Percentiles rank a stretch among this genome's conserved stretches.
Evolutionary conservation across 2,329 filamentous ascomycete genomes (phyloP).

Genomic region (Aspergillus ibericus): DNA sequence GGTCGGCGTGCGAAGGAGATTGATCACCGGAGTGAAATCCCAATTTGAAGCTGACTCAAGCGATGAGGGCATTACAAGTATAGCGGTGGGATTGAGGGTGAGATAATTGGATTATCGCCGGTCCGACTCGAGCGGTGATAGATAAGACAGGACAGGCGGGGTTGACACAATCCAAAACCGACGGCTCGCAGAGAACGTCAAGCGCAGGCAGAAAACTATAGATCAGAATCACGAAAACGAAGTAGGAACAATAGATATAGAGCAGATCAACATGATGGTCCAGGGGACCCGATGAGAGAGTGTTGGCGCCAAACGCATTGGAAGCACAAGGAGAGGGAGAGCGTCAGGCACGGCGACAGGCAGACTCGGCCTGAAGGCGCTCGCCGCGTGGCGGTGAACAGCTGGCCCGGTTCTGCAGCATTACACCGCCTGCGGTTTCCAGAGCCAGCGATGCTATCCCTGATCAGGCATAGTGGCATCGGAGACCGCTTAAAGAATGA

Average conservation of each 20-base stretch:
- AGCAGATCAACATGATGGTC: conserved; percentile 24
- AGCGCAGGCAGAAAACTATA: conserved; percentile 7
- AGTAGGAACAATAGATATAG: conserved; percentile 3
- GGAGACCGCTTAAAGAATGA: conserved; percentile 6
- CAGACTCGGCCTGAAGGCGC: conserved; percentile 11
- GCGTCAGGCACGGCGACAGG: background rate
- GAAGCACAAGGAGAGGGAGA: conserved; percentile 6
- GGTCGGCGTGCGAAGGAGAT: conserved; percentile 42
- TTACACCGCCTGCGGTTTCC: conserved; percentile 11
- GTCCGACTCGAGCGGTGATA: background rate
- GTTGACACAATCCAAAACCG: background rate
- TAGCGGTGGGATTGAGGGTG: background rate
- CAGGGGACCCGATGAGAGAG: conserved; percentile 12
- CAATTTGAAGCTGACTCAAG: conserved; percentile 36
- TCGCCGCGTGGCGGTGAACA: conserved; percentile 20
- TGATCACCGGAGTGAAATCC: conserved; percentile 49
- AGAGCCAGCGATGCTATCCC: background rate
- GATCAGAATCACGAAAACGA: background rate
- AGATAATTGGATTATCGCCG: background rate
- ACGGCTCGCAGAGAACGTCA: background rate
- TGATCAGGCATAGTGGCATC: background rate
- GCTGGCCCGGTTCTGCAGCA: conserved; percentile 4
- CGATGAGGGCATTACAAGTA: conserved; percentile 31
- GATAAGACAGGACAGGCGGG: conserved; percentile 7
- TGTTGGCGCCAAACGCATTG: conserved; percentile 13